phyloP scores from a whole-genome alignment of 1,284 basidiomycete genomes.

The Uromyces viciae-fabae region DNA sequence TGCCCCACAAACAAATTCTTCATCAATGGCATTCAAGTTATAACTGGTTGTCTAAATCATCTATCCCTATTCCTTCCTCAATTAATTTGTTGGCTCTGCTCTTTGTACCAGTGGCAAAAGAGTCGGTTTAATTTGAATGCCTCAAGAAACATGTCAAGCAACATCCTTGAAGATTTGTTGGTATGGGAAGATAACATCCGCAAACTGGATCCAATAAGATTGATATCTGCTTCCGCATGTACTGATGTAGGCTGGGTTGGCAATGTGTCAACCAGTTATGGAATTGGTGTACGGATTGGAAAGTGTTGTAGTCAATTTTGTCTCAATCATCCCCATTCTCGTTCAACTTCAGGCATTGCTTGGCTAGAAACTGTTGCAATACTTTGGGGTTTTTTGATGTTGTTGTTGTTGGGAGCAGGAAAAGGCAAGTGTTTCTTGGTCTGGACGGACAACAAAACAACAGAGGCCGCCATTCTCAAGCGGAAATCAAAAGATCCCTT shows the following conservation, averaged over 20 bases:
- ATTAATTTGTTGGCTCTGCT: background rate
- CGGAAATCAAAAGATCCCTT: background rate
- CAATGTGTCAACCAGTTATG: background rate
- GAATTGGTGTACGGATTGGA: background rate
- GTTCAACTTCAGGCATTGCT: background rate
- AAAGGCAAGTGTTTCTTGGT: background rate
- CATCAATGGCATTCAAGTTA: background rate
- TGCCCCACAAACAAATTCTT: no score
- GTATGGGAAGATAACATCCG: background rate
- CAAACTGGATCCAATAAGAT: background rate
- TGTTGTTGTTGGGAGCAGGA: background rate
- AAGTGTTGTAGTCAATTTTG: background rate
- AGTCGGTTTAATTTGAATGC: background rate
- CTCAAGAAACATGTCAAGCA: background rate
- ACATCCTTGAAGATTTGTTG: background rate
- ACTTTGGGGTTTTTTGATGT: background rate
- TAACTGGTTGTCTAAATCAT: background rate
- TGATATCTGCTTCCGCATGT: background rate
- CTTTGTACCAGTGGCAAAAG: background rate
- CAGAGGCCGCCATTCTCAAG: background rate
- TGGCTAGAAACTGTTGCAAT: background rate
- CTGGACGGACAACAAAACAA: background rate
- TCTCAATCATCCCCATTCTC: no score
- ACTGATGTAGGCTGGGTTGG: background rate
- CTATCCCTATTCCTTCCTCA: background rate